phyloP scores from a whole-genome alignment of 441 rosid species.

The Gossypium schwendimanii region DNA sequence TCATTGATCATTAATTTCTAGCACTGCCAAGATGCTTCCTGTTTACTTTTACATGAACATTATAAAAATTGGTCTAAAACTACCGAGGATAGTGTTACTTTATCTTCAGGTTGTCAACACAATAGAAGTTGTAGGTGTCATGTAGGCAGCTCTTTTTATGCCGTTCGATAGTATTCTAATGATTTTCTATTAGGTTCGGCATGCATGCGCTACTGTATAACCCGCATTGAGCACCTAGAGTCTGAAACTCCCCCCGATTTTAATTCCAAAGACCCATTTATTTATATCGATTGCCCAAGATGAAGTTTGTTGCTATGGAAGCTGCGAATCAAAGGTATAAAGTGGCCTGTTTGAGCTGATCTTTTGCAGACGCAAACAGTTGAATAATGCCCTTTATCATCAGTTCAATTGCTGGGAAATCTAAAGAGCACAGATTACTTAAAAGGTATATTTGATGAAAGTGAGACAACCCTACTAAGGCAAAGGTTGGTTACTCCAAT shows the following conservation, averaged over 20 bases:
- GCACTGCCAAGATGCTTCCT: background rate
- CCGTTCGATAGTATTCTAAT: background rate
- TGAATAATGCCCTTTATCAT: background rate
- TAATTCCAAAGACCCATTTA: background rate
- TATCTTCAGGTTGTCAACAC: background rate
- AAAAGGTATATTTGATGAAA: no score
- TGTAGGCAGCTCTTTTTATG: background rate
- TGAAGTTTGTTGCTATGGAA: background rate
- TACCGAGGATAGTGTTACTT: conserved; percentile 5
- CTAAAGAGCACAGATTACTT: no score
- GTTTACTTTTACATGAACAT: background rate
- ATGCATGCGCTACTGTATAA: background rate
- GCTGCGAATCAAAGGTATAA: background rate
- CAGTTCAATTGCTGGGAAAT: no score
- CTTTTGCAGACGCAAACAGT: background rate
- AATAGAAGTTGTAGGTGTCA: background rate
- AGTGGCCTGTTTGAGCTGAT: background rate
- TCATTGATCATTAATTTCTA: background rate
- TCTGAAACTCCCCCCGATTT: background rate
- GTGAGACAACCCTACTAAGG: no score
- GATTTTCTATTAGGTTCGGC: background rate
- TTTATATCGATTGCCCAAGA: background rate
- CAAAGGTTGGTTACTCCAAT: no score
- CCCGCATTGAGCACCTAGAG: background rate
- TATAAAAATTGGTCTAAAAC: background rate